phyloP scores from a whole-genome alignment of 2,329 filamentous ascomycete species.

The Aspergillus oerlinghausenensis region DNA sequence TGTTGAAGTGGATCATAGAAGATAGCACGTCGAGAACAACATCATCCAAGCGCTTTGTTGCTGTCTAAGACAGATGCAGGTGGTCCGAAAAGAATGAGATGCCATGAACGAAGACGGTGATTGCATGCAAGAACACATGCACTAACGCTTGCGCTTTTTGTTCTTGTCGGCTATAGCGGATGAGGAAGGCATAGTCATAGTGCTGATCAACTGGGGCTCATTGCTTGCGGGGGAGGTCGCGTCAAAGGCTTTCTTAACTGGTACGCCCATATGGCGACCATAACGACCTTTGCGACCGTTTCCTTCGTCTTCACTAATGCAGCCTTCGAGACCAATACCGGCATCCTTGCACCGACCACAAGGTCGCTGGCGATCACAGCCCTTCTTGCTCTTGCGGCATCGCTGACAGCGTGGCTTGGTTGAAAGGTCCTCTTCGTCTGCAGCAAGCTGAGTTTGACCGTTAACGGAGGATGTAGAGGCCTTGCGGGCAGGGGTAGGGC shows the following conservation, averaged over 20 bases:
- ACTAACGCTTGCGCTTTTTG: slow-evolving; percentile 65
- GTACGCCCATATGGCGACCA: slow-evolving; percentile 64
- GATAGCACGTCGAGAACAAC: background rate
- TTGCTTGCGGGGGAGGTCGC: slow-evolving; percentile 50
- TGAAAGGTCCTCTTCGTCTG: slow-evolving; percentile 84
- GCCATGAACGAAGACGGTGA: background rate
- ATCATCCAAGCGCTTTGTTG: background rate
- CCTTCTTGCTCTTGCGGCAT: slow-evolving; percentile 99
- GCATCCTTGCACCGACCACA: slow-evolving; percentile 95
- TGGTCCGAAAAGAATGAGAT: background rate
- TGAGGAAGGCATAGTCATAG: slow-evolving; percentile 26
- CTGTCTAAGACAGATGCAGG: background rate
- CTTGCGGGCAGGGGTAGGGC: slow-evolving; percentile 52
- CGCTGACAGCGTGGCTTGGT: slow-evolving; percentile 96
- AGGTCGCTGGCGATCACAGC: slow-evolving; percentile 91
- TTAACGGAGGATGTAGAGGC: slow-evolving; percentile 54
- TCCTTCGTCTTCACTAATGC: slow-evolving; percentile 94
- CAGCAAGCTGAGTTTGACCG: slow-evolving; percentile 57
- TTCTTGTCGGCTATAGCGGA: slow-evolving; percentile 51
- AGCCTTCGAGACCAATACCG: slow-evolving; percentile 86
- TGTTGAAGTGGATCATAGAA: background rate
- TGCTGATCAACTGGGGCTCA: slow-evolving; percentile 41
- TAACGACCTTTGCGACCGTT: slow-evolving; percentile 96
- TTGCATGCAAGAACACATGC: background rate
- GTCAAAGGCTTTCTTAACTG: slow-evolving; percentile 55